Percentiles rank a stretch among this genome's conserved stretches.
These are phyloP conservation scores for Ascochyta lentis DNA, from an alignment of 2,329 filamentous ascomycete species.

Conservation along the genomic window DNA sequence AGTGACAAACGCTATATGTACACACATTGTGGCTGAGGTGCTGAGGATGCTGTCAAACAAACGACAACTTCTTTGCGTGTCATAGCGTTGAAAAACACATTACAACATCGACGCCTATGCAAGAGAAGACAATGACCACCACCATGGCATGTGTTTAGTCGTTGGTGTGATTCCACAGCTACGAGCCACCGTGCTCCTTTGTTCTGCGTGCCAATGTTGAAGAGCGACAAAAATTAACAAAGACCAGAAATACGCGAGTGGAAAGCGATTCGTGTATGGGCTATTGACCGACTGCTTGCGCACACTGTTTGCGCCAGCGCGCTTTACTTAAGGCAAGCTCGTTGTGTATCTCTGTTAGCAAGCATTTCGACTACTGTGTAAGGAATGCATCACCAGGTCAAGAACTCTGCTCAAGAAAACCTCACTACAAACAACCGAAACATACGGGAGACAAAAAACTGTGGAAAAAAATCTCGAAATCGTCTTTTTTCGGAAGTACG, in stretches of 20 bases:
- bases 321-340: background rate
- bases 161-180: background rate
- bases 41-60: slow-evolving; percentile 7
- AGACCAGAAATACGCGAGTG: background rate
- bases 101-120: background rate
- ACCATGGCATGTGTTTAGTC: background rate
- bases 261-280: background rate
- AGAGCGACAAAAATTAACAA: background rate
- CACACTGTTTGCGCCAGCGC: background rate
- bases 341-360: no score
- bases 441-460: no score
- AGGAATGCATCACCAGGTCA: no score
- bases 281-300: background rate
- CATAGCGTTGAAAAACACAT: background rate
- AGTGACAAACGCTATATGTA: background rate
- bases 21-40: background rate
- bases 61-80: slow-evolving; percentile 2
- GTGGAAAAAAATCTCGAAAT: no score
- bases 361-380: no score
- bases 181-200: background rate
- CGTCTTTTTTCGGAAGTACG: no score
- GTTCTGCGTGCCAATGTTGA: background rate
- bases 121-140: background rate
- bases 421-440: no score
- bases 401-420: no score